These are phyloP conservation scores for Candida tropicalis DNA, from an alignment of 1,139 yeast genomes.

Conservation along the genomic window DNA sequence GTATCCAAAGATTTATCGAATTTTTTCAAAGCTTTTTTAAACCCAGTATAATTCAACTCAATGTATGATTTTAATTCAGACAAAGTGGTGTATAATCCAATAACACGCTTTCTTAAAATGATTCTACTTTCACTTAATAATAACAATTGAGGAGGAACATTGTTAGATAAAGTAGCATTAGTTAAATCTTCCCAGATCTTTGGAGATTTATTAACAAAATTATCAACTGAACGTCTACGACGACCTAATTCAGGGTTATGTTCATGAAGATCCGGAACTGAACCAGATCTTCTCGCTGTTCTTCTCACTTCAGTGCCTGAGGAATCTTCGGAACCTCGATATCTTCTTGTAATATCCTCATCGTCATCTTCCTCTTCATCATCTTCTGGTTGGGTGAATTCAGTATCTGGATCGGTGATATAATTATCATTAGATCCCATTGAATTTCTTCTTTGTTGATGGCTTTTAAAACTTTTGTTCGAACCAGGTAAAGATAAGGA, in stretches of 20 bases:
- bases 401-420: slow-evolving; percentile 35
- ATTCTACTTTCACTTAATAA: slow-evolving; percentile 49
- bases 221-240: slow-evolving; percentile 37
- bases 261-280: slow-evolving; percentile 15
- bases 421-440: slow-evolving; percentile 24
- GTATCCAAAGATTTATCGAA: slow-evolving; percentile 64
- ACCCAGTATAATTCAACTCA: slow-evolving; percentile 69
- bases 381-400: slow-evolving; percentile 29
- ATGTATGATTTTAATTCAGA: slow-evolving; percentile 68
- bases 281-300: slow-evolving; percentile 14
- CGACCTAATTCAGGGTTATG: slow-evolving; percentile 20
- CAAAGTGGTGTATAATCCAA: slow-evolving; percentile 58
- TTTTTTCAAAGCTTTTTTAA: slow-evolving; percentile 67
- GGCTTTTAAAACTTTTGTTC: slow-evolving; percentile 5
- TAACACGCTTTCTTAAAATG: slow-evolving; percentile 56
- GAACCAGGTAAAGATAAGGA: slow-evolving; percentile 12
- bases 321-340: slow-evolving; percentile 1
- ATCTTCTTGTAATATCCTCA: slow-evolving; percentile 13
- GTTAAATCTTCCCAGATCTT: slow-evolving; percentile 37
- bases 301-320: slow-evolving; percentile 2
- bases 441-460: slow-evolving; percentile 17
- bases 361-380: slow-evolving; percentile 30
- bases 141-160: slow-evolving; percentile 43
- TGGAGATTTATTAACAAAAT: slow-evolving; percentile 39
- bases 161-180: slow-evolving; percentile 20